These are phyloP conservation scores for Kuraishia molischiana DNA, from an alignment of 805 yeast species.

Conservation along the genomic window DNA sequence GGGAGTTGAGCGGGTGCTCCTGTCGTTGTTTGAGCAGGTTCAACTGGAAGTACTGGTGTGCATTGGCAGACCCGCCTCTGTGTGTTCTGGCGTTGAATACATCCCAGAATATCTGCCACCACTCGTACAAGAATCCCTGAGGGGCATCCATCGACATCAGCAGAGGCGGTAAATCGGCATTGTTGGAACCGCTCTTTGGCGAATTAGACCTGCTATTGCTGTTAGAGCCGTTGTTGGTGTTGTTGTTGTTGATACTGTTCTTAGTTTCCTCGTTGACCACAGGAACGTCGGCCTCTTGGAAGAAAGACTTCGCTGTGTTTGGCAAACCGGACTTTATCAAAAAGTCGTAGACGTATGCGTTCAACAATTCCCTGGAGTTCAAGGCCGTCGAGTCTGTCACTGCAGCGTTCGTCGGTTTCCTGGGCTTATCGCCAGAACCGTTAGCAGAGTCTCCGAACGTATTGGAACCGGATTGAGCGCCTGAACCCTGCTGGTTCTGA, in stretches of 20 bases:
- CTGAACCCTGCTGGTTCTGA: not conserved
- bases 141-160: constrained; percentile 69
- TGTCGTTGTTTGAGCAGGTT: constrained; percentile 51
- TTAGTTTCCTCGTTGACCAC: too few relatives aligned
- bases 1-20: constrained; percentile 24
- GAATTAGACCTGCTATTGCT: constrained; percentile 1
- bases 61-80: constrained; percentile 50
- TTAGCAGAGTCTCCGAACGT: not conserved
- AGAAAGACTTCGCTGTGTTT: constrained; percentile 65
- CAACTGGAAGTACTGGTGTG: constrained; percentile 63
- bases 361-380: constrained; percentile 49
- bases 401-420: constrained; percentile 16
- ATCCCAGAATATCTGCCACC: constrained; percentile 98
- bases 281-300: constrained; percentile 67
- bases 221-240: not conserved
- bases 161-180: constrained; percentile 34
- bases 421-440: not conserved
- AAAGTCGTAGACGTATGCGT: constrained; percentile 84
- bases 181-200: not conserved
- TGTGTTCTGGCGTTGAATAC: constrained; percentile 74
- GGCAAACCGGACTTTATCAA: constrained; percentile 62
- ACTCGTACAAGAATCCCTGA: constrained; percentile 78
- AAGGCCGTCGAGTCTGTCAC: constrained; percentile 36
- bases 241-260: not conserved
- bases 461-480: not conserved